A percentile compares a stretch with the other conserved stretches of the same genome.
Evolutionary conservation across 225 moss, liverwort and hornwort species (phyloP).

Genomic region (Sphagnum contortum): DNA sequence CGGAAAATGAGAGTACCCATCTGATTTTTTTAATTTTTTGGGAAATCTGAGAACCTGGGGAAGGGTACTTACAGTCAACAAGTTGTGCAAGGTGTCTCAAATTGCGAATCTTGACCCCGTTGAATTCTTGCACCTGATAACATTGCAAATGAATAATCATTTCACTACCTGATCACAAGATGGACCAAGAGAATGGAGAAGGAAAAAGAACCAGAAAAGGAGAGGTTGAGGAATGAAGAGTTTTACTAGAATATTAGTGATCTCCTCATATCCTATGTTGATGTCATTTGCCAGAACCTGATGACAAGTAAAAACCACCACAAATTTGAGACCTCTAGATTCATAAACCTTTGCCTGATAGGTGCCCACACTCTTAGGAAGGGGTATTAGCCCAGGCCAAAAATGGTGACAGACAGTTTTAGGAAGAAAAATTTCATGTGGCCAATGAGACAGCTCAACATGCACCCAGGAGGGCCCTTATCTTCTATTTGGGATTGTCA

Average conservation of each 20-base stretch:
- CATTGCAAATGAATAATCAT: background rate
- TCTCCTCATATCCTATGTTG: constrained; percentile 97
- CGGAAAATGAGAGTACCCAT: no score
- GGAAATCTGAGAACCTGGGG: no score
- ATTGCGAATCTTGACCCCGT: constrained; percentile 85
- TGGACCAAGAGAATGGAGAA: background rate
- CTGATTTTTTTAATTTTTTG: no score
- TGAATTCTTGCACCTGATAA: constrained; percentile 77
- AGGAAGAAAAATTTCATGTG: no score
- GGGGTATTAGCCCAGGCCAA: no score
- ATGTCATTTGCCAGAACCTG: constrained; percentile 98
- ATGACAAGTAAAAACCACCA: background rate
- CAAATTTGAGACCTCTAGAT: background rate
- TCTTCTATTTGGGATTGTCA: no score
- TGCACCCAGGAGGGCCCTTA: no score
- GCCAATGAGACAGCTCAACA: no score
- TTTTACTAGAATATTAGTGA: constrained; percentile 70
- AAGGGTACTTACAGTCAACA: constrained; percentile 69
- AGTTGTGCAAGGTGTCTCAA: constrained; percentile 87
- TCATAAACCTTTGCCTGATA: no score
- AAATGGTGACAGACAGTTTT: no score
- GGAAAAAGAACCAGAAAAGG: no score
- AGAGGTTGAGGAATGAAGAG: background rate
- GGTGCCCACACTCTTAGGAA: no score
- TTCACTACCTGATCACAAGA: background rate